phyloP scores from a whole-genome alignment of 1,284 basidiomycete genomes.

The Malassezia pachydermatis region DNA sequence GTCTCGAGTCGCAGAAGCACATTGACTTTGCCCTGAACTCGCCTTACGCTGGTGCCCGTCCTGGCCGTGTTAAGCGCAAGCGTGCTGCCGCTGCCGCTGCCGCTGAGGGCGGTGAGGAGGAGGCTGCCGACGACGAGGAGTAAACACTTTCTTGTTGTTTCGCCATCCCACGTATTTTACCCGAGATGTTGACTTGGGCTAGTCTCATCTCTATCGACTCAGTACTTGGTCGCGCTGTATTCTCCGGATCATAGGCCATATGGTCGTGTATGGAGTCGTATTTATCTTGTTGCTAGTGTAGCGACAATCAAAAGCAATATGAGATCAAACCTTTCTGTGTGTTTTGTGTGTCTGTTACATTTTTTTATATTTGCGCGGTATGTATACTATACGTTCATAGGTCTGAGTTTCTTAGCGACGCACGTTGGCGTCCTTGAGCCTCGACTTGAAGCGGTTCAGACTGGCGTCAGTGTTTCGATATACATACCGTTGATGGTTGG shows the following conservation, averaged over 20 bases:
- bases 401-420: too few relatives aligned
- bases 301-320: slow-evolving; percentile 16
- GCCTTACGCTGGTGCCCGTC: slow-evolving; percentile 90
- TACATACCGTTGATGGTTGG: slow-evolving; percentile 25
- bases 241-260: not conserved
- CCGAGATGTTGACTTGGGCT: not conserved
- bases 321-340: not conserved
- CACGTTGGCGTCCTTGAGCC: slow-evolving; percentile 33
- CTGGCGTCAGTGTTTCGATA: not conserved
- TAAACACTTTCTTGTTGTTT: not conserved
- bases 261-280: too few relatives aligned
- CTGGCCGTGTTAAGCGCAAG: slow-evolving; percentile 99
- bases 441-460: slow-evolving; percentile 34
- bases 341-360: too few relatives aligned
- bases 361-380: too few relatives aligned
- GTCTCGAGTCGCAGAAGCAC: slow-evolving; percentile 58
- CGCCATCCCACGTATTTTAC: not conserved
- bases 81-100: slow-evolving; percentile 83
- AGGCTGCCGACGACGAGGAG: slow-evolving; percentile 62
- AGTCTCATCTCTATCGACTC: not conserved
- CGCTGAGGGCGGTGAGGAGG: slow-evolving; percentile 72
- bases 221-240: slow-evolving; percentile 4
- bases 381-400: too few relatives aligned
- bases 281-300: slow-evolving; percentile 8
- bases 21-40: slow-evolving; percentile 97